phyloP scores from a whole-genome alignment of 2,329 filamentous ascomycete genomes.

The Sclerotinia borealis region DNA sequence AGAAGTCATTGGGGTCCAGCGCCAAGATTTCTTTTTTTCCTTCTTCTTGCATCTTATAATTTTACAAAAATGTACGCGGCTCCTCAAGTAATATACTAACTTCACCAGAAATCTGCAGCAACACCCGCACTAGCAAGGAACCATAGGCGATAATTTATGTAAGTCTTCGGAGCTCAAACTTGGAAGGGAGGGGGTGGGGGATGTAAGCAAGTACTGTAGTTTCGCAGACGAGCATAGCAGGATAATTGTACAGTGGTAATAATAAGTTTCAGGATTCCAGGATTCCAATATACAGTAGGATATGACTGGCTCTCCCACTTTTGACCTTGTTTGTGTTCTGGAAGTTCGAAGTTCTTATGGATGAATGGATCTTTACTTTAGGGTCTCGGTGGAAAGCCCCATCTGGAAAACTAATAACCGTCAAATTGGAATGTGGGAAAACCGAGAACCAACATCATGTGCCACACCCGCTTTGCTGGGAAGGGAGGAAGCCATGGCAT shows the following conservation, averaged over 20 bases:
- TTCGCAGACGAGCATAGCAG: neutral
- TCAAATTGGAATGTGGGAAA: neutral
- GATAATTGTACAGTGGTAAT: neutral
- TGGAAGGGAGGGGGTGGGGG: neutral
- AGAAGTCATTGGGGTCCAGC: neutral
- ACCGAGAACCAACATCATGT: neutral
- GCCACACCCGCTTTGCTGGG: slow-evolving; percentile 7
- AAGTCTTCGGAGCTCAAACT: slow-evolving; percentile 6
- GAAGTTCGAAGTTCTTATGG: too few relatives aligned
- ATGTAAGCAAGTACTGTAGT: neutral
- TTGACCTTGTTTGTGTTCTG: neutral
- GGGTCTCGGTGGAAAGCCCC: neutral
- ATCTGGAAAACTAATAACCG: neutral
- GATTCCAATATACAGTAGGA: neutral
- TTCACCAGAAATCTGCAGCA: neutral
- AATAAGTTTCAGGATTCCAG: neutral
- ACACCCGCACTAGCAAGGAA: neutral
- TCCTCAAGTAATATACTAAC: neutral
- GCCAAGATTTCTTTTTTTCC: neutral
- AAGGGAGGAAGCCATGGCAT: neutral
- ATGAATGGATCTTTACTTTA: neutral
- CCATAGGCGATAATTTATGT: neutral
- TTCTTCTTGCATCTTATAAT: neutral
- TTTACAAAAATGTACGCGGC: neutral
- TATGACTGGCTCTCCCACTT: neutral